phyloP scores from a whole-genome alignment of 2,329 filamentous ascomycete species.

The Setomelanomma holmii region DNA sequence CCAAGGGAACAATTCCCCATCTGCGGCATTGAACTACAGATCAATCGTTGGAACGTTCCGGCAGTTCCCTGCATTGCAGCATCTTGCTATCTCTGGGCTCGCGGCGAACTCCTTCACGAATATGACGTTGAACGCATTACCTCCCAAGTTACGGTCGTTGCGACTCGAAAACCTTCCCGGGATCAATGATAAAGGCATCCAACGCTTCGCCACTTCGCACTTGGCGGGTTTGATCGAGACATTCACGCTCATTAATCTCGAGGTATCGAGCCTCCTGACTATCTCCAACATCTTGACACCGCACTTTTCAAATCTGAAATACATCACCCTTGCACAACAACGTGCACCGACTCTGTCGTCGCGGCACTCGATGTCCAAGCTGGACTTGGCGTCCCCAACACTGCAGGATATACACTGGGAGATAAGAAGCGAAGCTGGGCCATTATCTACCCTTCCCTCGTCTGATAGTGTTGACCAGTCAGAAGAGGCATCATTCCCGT shows the following conservation, averaged over 20 bases:
- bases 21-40: constrained; percentile 59
- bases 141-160: constrained; percentile 57
- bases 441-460: constrained; percentile 15
- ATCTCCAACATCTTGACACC: constrained; percentile 60
- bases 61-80: constrained; percentile 59
- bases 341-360: constrained; percentile 55
- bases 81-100: constrained; percentile 64
- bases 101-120: constrained; percentile 63
- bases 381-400: constrained; percentile 57
- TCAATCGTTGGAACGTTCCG: constrained; percentile 62
- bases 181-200: constrained; percentile 63
- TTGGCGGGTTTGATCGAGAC: constrained; percentile 55
- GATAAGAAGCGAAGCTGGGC: constrained; percentile 51
- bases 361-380: constrained; percentile 47
- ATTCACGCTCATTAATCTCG: constrained; percentile 61
- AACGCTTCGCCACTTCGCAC: constrained; percentile 57
- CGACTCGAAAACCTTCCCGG: constrained; percentile 64
- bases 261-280: constrained; percentile 59
- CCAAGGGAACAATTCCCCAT: constrained; percentile 37
- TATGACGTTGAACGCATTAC: constrained; percentile 60
- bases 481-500: constrained; percentile 20
- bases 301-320: constrained; percentile 52
- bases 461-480: constrained; percentile 1
- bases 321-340: constrained; percentile 62
- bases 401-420: constrained; percentile 66